Percentiles rank a stretch among this genome's conserved stretches.
Conservation (phyloP, 1,284 basidiomycete genomes). For the Malassezia pachydermatis region DNA sequence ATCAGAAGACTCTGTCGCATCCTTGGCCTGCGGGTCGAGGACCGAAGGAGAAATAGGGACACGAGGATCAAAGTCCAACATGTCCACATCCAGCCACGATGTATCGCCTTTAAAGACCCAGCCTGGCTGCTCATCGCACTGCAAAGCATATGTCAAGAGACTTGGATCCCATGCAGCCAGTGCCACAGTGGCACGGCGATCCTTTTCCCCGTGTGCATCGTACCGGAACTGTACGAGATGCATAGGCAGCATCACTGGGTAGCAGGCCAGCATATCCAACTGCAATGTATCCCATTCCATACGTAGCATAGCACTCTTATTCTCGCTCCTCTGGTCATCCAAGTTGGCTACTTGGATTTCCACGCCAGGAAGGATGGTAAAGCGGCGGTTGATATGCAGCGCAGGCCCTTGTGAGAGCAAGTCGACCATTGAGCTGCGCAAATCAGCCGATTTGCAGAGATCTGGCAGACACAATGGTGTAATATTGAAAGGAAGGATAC, state of each 20-base stretch:
- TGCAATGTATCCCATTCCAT: constrained; percentile 11
- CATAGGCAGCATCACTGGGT: constrained; percentile 15
- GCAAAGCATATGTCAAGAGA: constrained; percentile 13
- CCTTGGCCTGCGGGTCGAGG: constrained; percentile 6
- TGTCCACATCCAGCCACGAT: constrained; percentile 10
- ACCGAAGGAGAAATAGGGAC: constrained; percentile 6
- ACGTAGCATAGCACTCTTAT: constrained; percentile 4
- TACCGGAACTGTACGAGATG: constrained; percentile 16
- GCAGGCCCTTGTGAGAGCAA: constrained; percentile 9
- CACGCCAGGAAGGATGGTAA: constrained; percentile 13
- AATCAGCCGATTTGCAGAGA: background rate
- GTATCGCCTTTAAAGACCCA: constrained; percentile 8
- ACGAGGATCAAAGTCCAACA: constrained; percentile 15
- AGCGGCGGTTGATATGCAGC: constrained; percentile 10
- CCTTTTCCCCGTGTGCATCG: constrained; percentile 6
- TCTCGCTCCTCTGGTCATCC: background rate
- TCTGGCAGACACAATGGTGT: constrained; percentile 7
- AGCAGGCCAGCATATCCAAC: constrained; percentile 15
- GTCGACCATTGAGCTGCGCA: constrained; percentile 10
- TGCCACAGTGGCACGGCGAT: constrained; percentile 12
- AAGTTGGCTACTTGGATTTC: constrained; percentile 17
- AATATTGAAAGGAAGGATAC: constrained; percentile 13
- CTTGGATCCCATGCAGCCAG: constrained; percentile 14
- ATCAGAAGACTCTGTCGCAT: background rate
- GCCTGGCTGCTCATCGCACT: background rate